These are phyloP conservation scores for Neofusicoccum ribis DNA, from an alignment of 2,329 filamentous ascomycete species.

Conservation along the genomic window DNA sequence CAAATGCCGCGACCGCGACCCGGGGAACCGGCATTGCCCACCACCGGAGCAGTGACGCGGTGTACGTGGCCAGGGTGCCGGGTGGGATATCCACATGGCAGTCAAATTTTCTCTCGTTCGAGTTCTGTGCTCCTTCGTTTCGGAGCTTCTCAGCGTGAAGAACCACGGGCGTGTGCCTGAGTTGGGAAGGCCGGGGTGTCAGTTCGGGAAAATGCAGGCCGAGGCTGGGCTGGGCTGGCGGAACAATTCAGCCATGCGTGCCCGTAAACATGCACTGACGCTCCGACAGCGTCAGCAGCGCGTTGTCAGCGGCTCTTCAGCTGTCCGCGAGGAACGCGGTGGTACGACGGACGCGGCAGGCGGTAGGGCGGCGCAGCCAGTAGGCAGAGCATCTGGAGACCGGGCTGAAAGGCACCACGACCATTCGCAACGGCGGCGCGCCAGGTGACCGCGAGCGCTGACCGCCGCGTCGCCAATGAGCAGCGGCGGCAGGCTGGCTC, in stretches of 20 bases:
- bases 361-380: neutral
- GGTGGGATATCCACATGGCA: neutral
- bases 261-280: neutral
- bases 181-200: slow-evolving; percentile 4
- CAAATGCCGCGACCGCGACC: slow-evolving; percentile 7
- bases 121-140: neutral
- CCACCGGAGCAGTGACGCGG: neutral
- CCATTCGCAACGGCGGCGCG: neutral
- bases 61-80: no score
- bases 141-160: neutral
- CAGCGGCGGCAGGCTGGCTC: no score
- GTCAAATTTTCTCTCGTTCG: neutral
- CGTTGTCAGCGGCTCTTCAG: neutral
- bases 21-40: neutral
- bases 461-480: neutral
- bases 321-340: neutral
- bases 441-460: neutral
- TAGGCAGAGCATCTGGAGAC: slow-evolving; percentile 1
- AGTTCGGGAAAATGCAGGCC: slow-evolving; percentile 3
- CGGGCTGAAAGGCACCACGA: neutral
- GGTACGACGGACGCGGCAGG: slow-evolving; percentile 2
- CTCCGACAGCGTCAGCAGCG: neutral
- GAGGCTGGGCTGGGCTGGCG: neutral
- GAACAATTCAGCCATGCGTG: neutral
- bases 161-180: neutral